Conservation (phyloP, 2,329 filamentous ascomycete species). For the Fusarium sp. region DNA sequence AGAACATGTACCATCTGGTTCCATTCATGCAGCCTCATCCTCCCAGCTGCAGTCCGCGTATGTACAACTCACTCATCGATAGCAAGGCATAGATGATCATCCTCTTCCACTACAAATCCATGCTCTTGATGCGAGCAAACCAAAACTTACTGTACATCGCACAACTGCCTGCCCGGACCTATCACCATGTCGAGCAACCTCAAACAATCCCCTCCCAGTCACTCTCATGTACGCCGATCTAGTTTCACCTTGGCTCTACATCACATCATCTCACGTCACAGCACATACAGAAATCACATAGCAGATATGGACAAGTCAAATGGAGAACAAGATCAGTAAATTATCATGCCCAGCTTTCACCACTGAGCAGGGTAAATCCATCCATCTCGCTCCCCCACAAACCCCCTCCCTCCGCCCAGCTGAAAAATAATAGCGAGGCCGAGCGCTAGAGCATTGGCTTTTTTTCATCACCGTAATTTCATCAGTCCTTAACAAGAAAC, state of each 20-base stretch:
- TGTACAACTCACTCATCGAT: background rate
- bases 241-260: constrained; percentile 21
- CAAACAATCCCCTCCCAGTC: constrained; percentile 21
- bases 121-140: constrained; percentile 25
- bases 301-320: background rate
- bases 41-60: background rate
- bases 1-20: background rate
- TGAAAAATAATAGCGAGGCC: background rate
- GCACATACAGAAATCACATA: constrained; percentile 6
- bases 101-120: constrained; percentile 21
- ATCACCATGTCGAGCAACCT: constrained; percentile 25
- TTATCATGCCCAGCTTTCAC: constrained; percentile 38
- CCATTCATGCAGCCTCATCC: constrained; percentile 8
- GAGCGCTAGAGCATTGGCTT: constrained; percentile 31
- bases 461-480: constrained; percentile 45
- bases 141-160: constrained; percentile 21
- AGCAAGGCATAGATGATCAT: background rate
- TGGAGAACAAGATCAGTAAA: constrained; percentile 37
- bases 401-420: constrained; percentile 10
- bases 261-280: constrained; percentile 1
- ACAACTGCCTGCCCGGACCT: constrained; percentile 21
- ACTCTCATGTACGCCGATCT: constrained; percentile 12
- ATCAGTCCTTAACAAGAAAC: constrained; percentile 41
- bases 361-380: constrained; percentile 27
- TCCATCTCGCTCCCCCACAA: constrained; percentile 23